Conservation (phyloP, 768 basidiomycete genomes). For the Russula emetica region DNA sequence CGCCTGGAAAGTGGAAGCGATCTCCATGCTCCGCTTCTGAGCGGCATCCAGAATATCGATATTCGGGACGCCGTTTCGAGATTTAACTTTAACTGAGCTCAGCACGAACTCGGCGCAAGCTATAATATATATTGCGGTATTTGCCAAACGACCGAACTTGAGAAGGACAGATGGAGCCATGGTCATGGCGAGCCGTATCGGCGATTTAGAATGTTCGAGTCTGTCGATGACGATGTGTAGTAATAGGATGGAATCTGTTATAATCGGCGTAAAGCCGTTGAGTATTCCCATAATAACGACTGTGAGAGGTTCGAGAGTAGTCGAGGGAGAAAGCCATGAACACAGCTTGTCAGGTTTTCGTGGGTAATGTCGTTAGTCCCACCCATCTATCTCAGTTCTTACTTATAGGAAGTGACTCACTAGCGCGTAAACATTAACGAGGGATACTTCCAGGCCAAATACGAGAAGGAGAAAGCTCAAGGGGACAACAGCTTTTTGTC, state of each 20-base stretch:
- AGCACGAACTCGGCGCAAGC: conserved; percentile 23
- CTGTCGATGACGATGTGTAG: conserved; percentile 17
- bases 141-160: conserved; percentile 20
- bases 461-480: conserved; percentile 11
- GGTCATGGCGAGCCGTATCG: conserved; percentile 4
- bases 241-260: conserved; percentile 19
- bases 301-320: conserved; percentile 20
- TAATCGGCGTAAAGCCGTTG: conserved; percentile 14
- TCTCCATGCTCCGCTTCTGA: conserved; percentile 22
- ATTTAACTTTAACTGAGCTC: conserved; percentile 5
- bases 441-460: conserved; percentile 19
- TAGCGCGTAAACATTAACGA: conserved; percentile 19
- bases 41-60: conserved; percentile 17
- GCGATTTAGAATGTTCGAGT: conserved; percentile 16
- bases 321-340: conserved; percentile 19
- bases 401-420: conserved; percentile 4
- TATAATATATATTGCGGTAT: conserved; percentile 16
- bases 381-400: neutral
- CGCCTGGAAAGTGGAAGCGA: conserved; percentile 16
- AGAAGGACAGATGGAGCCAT: conserved; percentile 21
- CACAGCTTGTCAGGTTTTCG: conserved; percentile 7
- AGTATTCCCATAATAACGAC: conserved; percentile 19
- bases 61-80: conserved; percentile 17
- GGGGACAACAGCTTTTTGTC: conserved; percentile 4
- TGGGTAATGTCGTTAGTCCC: neutral